A percentile compares a stretch with the other conserved stretches of the same genome.
Conservation (phyloP, 2,329 filamentous ascomycete genomes). For the Fusarium neocosmosporiellum region DNA sequence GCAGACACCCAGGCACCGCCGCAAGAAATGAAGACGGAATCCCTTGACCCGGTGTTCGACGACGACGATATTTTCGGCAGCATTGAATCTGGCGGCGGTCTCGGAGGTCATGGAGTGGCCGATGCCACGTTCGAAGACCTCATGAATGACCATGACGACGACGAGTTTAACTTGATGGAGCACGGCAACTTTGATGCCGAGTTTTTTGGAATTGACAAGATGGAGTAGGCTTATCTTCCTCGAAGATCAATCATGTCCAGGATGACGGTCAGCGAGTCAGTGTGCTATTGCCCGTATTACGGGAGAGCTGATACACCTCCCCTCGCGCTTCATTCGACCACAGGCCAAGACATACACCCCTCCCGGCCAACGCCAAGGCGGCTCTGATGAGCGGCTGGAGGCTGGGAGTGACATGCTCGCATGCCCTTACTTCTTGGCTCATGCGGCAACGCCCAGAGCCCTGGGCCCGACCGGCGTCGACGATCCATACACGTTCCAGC, state of each 20-base stretch:
- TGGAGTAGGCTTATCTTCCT: constrained; percentile 6
- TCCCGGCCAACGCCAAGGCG: constrained; percentile 2
- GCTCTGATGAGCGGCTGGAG: neutral
- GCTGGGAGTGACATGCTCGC: neutral
- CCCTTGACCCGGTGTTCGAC: constrained; percentile 50
- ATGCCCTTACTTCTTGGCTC: constrained; percentile 4
- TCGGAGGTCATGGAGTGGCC: constrained; percentile 45
- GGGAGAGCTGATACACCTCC: neutral
- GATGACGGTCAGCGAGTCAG: neutral
- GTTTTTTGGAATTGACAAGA: constrained; percentile 56
- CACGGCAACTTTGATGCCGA: constrained; percentile 60
- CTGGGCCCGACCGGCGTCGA: neutral
- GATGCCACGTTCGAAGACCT: constrained; percentile 63
- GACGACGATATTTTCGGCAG: constrained; percentile 57
- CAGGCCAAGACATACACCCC: neutral
- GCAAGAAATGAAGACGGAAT: constrained; percentile 41
- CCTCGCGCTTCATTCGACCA: neutral
- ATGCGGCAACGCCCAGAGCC: neutral
- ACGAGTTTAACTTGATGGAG: constrained; percentile 52
- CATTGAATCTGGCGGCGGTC: constrained; percentile 52
- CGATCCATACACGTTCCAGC: constrained; percentile 1
- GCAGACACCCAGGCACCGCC: constrained; percentile 10
- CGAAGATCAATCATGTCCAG: neutral
- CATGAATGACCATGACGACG: constrained; percentile 54
- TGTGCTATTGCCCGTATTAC: neutral